These are phyloP conservation scores for Cephalotrichum gorgonifer DNA, from an alignment of 2,329 filamentous ascomycete species.

Conservation along the genomic window DNA sequence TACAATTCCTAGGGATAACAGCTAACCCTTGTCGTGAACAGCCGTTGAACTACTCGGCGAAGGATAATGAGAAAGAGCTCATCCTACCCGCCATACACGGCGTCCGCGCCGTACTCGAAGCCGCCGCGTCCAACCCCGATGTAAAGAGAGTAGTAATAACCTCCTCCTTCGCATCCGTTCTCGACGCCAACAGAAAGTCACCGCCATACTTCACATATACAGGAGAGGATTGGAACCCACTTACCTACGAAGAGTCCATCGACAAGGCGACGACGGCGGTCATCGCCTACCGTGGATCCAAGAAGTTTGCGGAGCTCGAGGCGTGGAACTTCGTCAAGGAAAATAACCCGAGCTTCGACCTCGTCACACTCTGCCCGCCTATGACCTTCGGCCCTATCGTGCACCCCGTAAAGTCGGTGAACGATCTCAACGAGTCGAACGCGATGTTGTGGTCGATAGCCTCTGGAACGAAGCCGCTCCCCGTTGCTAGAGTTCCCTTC, in stretches of 20 bases:
- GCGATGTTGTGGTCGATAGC: slow-evolving; percentile 28
- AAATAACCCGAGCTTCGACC: slow-evolving; percentile 24
- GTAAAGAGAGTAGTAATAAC: slow-evolving; percentile 40
- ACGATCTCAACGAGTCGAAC: slow-evolving; percentile 31
- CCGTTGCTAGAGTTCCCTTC: slow-evolving; percentile 25
- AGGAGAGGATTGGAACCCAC: slow-evolving; percentile 46
- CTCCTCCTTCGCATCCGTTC: slow-evolving; percentile 57
- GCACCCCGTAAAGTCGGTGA: slow-evolving; percentile 22
- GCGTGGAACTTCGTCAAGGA: slow-evolving; percentile 23
- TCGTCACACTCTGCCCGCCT: slow-evolving; percentile 33
- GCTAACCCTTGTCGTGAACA: not conserved
- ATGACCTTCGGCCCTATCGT: slow-evolving; percentile 33
- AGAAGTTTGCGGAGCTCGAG: slow-evolving; percentile 23
- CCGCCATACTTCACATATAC: slow-evolving; percentile 41
- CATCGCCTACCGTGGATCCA: slow-evolving; percentile 21
- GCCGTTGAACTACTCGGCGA: slow-evolving; percentile 32
- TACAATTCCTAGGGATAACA: not conserved
- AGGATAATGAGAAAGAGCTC: slow-evolving; percentile 32
- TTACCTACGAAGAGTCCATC: slow-evolving; percentile 38
- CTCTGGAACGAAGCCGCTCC: slow-evolving; percentile 22
- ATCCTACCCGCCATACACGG: slow-evolving; percentile 35
- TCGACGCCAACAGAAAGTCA: slow-evolving; percentile 36
- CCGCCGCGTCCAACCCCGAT: slow-evolving; percentile 13
- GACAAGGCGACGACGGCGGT: slow-evolving; percentile 27
- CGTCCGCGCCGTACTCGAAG: slow-evolving; percentile 27